These are phyloP conservation scores for Ascomycota sp. DNA, from an alignment of 2,329 filamentous ascomycete species.

Conservation along the genomic window DNA sequence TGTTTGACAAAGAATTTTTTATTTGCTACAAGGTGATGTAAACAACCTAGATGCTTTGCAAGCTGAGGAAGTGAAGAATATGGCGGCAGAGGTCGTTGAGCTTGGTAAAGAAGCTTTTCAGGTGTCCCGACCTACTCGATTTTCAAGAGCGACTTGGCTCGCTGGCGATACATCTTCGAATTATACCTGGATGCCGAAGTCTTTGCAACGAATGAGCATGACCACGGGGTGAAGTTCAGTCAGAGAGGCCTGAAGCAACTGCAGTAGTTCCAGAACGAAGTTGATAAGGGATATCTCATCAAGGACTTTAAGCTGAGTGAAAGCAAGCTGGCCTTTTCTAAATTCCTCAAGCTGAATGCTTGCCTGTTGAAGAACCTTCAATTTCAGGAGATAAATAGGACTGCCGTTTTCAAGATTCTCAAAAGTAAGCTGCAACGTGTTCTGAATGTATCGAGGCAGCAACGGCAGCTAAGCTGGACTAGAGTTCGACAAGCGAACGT, in stretches of 20 bases:
- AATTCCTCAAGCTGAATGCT: slow-evolving; percentile 54
- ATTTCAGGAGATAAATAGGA: slow-evolving; percentile 69
- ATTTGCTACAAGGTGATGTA: slow-evolving; percentile 52
- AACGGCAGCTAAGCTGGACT: background rate
- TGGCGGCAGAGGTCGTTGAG: slow-evolving; percentile 40
- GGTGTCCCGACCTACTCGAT: slow-evolving; percentile 41
- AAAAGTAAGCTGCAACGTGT: slow-evolving; percentile 40
- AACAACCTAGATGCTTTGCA: slow-evolving; percentile 49
- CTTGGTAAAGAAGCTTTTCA: slow-evolving; percentile 44
- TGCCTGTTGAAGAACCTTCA: slow-evolving; percentile 60
- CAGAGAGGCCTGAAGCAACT: slow-evolving; percentile 45
- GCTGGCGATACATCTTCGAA: slow-evolving; percentile 67
- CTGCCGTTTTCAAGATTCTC: slow-evolving; percentile 62
- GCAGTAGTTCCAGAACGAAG: slow-evolving; percentile 49
- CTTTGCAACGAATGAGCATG: slow-evolving; percentile 54
- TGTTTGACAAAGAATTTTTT: slow-evolving; percentile 66
- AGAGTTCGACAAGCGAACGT: slow-evolving; percentile 78
- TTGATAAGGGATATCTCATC: slow-evolving; percentile 37
- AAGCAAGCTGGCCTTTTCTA: slow-evolving; percentile 41
- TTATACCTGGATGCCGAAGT: slow-evolving; percentile 61
- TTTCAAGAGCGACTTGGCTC: slow-evolving; percentile 46
- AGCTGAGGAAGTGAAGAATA: slow-evolving; percentile 38
- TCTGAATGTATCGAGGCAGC: background rate
- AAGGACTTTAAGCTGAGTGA: slow-evolving; percentile 44
- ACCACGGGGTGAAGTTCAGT: slow-evolving; percentile 47